Evolutionary conservation across 208 protist genomes (phyloP).

Genomic region (Acanthamoeba healyi): DNA sequence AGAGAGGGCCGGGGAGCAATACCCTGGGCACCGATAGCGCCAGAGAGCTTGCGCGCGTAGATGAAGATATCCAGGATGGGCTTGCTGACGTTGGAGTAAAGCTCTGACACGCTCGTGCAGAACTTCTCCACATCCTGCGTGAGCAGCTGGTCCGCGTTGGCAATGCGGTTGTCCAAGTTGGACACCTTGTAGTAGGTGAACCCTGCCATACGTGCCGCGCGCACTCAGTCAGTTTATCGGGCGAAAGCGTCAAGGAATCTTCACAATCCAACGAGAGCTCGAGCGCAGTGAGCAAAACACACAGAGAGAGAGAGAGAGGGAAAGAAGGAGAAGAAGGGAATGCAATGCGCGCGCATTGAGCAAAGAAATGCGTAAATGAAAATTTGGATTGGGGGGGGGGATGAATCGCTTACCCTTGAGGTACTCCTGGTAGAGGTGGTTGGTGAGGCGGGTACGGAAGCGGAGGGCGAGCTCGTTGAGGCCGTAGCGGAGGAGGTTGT

Average conservation of each 20-base stretch:
- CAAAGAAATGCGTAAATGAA: background rate
- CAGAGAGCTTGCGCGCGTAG: constrained; percentile 1
- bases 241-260: too few species aligned
- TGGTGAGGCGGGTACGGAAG: constrained; percentile 86
- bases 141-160: constrained; percentile 64
- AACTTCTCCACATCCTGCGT: constrained; percentile 63
- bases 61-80: constrained; percentile 78
- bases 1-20: background rate
- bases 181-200: constrained; percentile 78
- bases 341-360: too few species aligned
- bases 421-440: constrained; percentile 86
- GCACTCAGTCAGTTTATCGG: too few species aligned
- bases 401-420: constrained; percentile 80
- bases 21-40: constrained; percentile 80
- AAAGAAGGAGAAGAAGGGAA: too few species aligned
- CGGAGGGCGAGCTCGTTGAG: constrained; percentile 84
- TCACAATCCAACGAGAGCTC: too few species aligned
- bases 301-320: too few species aligned
- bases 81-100: constrained; percentile 69
- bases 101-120: background rate
- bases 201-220: too few species aligned
- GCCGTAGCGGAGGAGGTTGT: constrained; percentile 84
- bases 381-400: background rate
- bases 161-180: constrained; percentile 67
- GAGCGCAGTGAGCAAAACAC: too few species aligned